phyloP scores from a whole-genome alignment of 1,139 yeast species.

The Blastobotrys malaysiensis region DNA sequence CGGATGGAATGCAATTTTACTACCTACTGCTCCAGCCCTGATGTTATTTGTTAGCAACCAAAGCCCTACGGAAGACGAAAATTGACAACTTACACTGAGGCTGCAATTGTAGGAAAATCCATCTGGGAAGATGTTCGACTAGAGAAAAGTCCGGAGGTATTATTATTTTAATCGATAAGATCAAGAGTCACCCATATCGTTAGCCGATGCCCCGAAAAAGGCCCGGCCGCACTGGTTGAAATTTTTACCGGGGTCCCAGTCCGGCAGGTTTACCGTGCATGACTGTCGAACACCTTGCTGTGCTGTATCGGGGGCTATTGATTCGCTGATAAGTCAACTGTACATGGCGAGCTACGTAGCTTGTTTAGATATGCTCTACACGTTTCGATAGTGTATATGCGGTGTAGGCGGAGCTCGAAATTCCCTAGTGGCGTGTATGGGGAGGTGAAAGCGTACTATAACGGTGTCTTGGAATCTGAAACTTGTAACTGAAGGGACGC shows the following conservation, averaged over 20 bases:
- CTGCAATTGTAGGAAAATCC: constrained; percentile 26
- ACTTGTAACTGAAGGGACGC: too few species aligned
- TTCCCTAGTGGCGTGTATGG: too few species aligned
- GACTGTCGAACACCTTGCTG: not conserved
- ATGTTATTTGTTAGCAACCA: not conserved
- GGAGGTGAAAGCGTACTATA: too few species aligned
- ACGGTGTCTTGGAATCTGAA: too few species aligned
- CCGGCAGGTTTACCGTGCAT: not conserved
- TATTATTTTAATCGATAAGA: not conserved
- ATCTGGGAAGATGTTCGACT: constrained; percentile 7
- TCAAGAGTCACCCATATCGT: not conserved
- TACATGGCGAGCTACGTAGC: not conserved
- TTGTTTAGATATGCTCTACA: not conserved
- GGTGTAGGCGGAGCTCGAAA: too few species aligned
- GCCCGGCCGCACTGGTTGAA: not conserved
- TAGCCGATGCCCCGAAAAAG: constrained; percentile 1
- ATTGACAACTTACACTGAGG: constrained; percentile 23
- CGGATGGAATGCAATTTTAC: constrained; percentile 35
- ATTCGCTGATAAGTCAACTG: not conserved
- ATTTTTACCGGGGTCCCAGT: not conserved
- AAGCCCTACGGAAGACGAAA: not conserved
- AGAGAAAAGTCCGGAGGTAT: not conserved
- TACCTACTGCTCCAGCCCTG: constrained; percentile 34
- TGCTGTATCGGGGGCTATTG: not conserved
- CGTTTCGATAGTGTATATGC: too few species aligned